Percentiles rank a stretch among this genome's conserved stretches.
phyloP scores from a whole-genome alignment of 768 basidiomycete genomes.

The Russula dissimulans region DNA sequence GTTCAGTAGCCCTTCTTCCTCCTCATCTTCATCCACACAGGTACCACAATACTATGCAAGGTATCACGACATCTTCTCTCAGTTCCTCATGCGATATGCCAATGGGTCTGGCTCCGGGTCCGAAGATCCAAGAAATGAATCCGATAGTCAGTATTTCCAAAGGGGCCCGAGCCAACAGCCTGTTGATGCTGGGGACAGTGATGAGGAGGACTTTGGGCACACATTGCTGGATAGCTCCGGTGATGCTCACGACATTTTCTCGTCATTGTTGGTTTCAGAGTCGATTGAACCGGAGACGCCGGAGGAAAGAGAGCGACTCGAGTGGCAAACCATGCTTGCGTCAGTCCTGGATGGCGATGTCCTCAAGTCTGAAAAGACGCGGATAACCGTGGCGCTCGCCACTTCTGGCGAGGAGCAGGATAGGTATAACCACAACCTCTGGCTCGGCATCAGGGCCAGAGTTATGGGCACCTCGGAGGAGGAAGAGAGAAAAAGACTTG shows the following conservation, averaged over 20 bases:
- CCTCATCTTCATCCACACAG: conserved; percentile 25
- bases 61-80: conserved; percentile 62
- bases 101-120: conserved; percentile 44
- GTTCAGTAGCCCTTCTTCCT: conserved; percentile 22
- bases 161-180: conserved; percentile 53
- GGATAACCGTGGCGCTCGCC: conserved; percentile 75
- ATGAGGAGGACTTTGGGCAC: conserved; percentile 58
- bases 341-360: conserved; percentile 93
- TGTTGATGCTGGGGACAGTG: conserved; percentile 61
- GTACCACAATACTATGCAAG: conserved; percentile 28
- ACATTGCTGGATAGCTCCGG: conserved; percentile 33
- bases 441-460: conserved; percentile 86
- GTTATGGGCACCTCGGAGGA: conserved; percentile 70
- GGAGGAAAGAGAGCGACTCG: conserved; percentile 73
- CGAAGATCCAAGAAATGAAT: conserved; percentile 68
- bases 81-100: conserved; percentile 63
- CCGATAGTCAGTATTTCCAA: conserved; percentile 77
- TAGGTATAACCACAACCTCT: conserved; percentile 60
- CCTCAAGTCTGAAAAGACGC: conserved; percentile 87
- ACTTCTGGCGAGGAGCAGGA: conserved; percentile 61
- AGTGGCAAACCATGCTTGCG: conserved; percentile 94
- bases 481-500: conserved; percentile 73
- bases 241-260: conserved; percentile 43
- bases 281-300: conserved; percentile 56
- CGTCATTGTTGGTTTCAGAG: conserved; percentile 51